Evolutionary conservation across 108 stramenopile species (phyloP), one percentile per base, ranked within the genome.

Genomic region (Skeletonema marinoi): DNA sequence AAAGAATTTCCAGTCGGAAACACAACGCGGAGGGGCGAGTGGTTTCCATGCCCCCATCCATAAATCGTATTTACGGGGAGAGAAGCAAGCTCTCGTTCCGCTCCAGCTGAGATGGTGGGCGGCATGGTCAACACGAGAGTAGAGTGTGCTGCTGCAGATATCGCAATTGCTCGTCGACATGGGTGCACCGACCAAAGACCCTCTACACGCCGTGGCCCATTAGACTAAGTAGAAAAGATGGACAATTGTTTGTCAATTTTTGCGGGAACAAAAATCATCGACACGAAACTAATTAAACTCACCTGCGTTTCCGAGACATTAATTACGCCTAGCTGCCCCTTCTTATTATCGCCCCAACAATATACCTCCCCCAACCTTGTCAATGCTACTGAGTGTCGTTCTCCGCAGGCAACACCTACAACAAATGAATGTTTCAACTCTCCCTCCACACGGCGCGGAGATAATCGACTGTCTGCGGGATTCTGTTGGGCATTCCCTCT

Each of bases 21-120:
- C n/a, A 84, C 73, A 2, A 93, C 88, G 35, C 86, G 81, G 62
- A 81, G 85, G 1, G 92, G 92, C 13, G 85, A 74, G 61, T 88
- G 89, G 68, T 87, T 91, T 8, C 94, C 94, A 65, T 95, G 94
- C 7, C 94, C 94, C 92, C 92, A 95, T 30, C 86, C 75, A 75
- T 88, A 95, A 13, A 95, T 77, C 1, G 85, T 69, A 68, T 95
- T 95, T 6, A 90, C 88, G 19, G 86, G 88, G 7, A 88, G 35
- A 3, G 82, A 73, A 21, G 82, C 50, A 44, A 77, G 66, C 60
- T 67, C 60, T 41, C 30, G 60, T 36, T 66, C 17, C 5, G 66
- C 68, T 12, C 73, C 63, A n/a, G 73, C 62, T 5, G 66, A 30
- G 10, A 70, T 3, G 39, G 71, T 65, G 17, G 77, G 80, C 48